These are phyloP conservation scores for Alternaria tenuissima DNA, from an alignment of 2,329 filamentous ascomycete species.

Conservation along the genomic window DNA sequence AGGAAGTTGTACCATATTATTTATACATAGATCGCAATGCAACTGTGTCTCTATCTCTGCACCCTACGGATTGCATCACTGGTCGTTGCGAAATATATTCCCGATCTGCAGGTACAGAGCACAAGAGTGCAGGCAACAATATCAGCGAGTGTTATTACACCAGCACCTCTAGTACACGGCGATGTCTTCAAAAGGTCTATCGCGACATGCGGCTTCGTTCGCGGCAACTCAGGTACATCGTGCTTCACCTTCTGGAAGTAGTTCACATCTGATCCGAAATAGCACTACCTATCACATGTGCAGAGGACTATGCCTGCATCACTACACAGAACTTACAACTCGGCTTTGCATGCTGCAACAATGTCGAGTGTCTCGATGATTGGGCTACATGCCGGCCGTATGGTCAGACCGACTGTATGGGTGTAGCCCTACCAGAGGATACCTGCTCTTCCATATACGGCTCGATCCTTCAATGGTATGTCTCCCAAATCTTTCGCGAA, in stretches of 20 bases:
- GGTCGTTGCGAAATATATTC: not conserved
- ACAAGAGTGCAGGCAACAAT: not conserved
- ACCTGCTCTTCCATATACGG: not conserved
- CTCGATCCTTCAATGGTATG: not conserved
- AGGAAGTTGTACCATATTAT: not conserved
- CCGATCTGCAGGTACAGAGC: not conserved
- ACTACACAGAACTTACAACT: not conserved
- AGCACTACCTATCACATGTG: not conserved
- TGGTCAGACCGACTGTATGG: not conserved
- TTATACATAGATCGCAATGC: not conserved
- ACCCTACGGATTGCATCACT: not conserved
- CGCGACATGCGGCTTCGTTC: not conserved
- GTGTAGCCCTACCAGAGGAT: not conserved
- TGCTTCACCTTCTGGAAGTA: not conserved
- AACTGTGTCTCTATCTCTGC: not conserved
- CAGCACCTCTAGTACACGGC: not conserved
- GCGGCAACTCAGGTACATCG: not conserved
- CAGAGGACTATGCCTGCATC: not conserved
- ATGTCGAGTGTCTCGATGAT: not conserved
- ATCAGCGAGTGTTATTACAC: not conserved
- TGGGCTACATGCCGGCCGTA: not conserved
- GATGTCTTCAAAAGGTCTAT: not conserved
- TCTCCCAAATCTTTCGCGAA: not conserved
- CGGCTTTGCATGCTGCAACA: not conserved
- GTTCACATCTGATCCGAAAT: not conserved